A percentile compares a stretch with the other conserved stretches of the same genome.
Evolutionary conservation across 1,284 basidiomycete genomes (phyloP).

Genomic region (Tranzscheliella williamsii): DNA sequence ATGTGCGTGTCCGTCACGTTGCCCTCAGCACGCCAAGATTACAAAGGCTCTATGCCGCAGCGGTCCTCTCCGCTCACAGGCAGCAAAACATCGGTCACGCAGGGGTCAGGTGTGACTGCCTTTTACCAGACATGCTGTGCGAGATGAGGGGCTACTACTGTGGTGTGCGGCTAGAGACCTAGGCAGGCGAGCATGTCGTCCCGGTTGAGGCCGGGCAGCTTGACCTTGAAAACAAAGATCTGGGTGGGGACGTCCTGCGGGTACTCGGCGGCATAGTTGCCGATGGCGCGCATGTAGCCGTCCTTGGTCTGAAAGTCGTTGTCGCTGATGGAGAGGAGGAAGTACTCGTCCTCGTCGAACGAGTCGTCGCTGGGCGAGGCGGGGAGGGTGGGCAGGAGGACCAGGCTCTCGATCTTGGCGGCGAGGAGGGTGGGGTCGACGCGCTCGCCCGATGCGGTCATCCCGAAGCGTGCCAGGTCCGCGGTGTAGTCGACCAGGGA

Average conservation of each 20-base stretch:
- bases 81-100: no score
- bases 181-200: conserved; percentile 18
- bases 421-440: conserved; percentile 66
- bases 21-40: no score
- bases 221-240: conserved; percentile 71
- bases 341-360: conserved; percentile 66
- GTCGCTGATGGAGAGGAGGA: conserved; percentile 70
- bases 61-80: no score
- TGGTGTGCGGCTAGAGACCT: conserved; percentile 2
- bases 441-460: conserved; percentile 63
- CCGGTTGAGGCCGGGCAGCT: conserved; percentile 65
- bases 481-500: conserved; percentile 65
- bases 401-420: conserved; percentile 72
- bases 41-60: no score
- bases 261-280: conserved; percentile 42
- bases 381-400: conserved; percentile 68
- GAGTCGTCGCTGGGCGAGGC: conserved; percentile 61
- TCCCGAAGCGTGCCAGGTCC: conserved; percentile 69
- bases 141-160: no score
- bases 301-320: conserved; percentile 71
- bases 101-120: no score
- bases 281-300: conserved; percentile 62
- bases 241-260: conserved; percentile 66
- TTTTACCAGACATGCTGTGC: no score
- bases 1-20: no score